Evolutionary conservation across 495 filamentous ascomycete species (phyloP).

Genomic region (Aspergillus funiculosus): DNA sequence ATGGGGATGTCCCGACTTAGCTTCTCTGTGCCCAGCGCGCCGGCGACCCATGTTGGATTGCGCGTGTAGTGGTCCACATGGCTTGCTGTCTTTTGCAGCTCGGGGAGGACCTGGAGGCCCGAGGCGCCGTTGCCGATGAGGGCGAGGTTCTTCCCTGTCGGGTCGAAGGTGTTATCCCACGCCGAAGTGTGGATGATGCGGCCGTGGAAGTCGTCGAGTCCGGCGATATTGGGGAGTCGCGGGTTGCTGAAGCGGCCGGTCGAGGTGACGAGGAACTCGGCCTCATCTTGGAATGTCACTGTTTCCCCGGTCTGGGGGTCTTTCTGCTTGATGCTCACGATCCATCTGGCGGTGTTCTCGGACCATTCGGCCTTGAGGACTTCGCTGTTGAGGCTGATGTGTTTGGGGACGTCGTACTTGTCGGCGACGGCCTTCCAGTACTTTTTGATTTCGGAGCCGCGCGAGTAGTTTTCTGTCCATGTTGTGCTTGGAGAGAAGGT

Average conservation of each 20-base stretch:
- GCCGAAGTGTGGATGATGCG: conserved; percentile 46
- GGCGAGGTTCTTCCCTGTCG: conserved; percentile 50
- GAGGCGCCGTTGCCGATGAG: conserved; percentile 55
- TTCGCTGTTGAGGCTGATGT: conserved; percentile 42
- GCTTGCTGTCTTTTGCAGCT: conserved; percentile 49
- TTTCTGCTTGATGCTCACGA: conserved; percentile 33
- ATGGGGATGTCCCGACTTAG: background rate
- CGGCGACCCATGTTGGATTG: conserved; percentile 62
- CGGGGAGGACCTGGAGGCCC: conserved; percentile 50
- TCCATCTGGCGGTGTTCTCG: conserved; percentile 46
- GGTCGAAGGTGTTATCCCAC: conserved; percentile 46
- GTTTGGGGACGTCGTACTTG: conserved; percentile 56
- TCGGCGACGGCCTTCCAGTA: conserved; percentile 56
- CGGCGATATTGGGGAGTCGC: conserved; percentile 47
- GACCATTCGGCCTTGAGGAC: conserved; percentile 52
- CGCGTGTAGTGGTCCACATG: conserved; percentile 60
- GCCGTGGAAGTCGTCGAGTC: conserved; percentile 44
- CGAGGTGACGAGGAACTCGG: conserved; percentile 57
- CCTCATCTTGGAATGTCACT: conserved; percentile 44
- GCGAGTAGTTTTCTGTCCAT: conserved; percentile 61
- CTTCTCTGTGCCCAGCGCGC: conserved; percentile 41
- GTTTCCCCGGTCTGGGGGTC: conserved; percentile 14
- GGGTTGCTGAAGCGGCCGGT: conserved; percentile 50
- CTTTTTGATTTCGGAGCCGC: conserved; percentile 55
- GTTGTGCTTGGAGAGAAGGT: conserved; percentile 58